These are phyloP conservation scores for Suillus weaverae DNA, from an alignment of 768 basidiomycete species.

Conservation along the genomic window DNA sequence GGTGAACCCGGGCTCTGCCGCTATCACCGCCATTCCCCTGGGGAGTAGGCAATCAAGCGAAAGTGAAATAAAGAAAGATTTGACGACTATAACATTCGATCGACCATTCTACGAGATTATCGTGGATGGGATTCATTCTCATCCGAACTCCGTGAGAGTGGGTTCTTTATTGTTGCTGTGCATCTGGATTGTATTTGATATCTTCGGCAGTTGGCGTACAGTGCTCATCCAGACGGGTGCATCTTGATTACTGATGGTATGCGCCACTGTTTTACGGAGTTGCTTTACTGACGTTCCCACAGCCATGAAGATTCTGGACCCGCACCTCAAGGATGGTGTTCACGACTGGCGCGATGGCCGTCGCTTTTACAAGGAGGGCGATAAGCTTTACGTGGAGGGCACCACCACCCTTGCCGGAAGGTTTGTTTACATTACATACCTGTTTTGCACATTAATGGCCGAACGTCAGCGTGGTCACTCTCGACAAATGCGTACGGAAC, in stretches of 20 bases:
- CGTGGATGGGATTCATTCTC: conserved; percentile 88
- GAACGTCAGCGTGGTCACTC: conserved; percentile 63
- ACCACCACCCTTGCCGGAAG: conserved; percentile 89
- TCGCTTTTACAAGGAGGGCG: conserved; percentile 77
- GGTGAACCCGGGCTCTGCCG: conserved; percentile 1
- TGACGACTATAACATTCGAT: conserved; percentile 48
- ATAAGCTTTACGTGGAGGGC: conserved; percentile 78
- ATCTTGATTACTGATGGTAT: conserved; percentile 88
- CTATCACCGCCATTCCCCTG: conserved; percentile 14
- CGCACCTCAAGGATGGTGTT: conserved; percentile 76
- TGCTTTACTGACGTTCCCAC: conserved; percentile 4
- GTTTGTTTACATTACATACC: conserved; percentile 37
- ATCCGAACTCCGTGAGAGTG: conserved; percentile 87
- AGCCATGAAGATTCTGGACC: conserved; percentile 89
- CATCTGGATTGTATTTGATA: neutral
- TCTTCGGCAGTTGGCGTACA: conserved; percentile 68
- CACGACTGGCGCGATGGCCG: conserved; percentile 89
- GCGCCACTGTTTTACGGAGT: conserved; percentile 12
- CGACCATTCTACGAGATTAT: conserved; percentile 88
- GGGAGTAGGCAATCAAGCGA: conserved; percentile 31
- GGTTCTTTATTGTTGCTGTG: conserved; percentile 23
- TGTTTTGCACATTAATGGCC: neutral
- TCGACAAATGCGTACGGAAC: conserved; percentile 86
- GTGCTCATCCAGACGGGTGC: conserved; percentile 80
- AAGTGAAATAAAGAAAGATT: conserved; percentile 45